phyloP scores from a whole-genome alignment of 805 yeast species.

The Nakazawaea wyomingensis region DNA sequence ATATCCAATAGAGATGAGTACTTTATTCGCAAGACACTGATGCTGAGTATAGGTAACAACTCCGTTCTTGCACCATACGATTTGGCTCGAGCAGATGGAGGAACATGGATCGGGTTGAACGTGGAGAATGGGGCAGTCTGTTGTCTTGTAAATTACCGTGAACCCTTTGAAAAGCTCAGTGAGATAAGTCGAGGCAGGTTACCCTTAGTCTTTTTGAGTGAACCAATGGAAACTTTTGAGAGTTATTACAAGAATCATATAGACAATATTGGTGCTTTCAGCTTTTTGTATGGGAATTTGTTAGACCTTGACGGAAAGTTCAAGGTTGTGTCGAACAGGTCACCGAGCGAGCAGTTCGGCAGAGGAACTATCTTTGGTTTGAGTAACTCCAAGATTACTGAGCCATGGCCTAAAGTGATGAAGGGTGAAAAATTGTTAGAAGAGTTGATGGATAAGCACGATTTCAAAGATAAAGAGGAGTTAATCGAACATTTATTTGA shows the following conservation, averaged over 20 bases:
- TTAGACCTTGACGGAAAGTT: slow-evolving; percentile 24
- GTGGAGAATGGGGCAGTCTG: slow-evolving; percentile 52
- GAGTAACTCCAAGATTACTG: slow-evolving; percentile 52
- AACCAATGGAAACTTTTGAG: slow-evolving; percentile 27
- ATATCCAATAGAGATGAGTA: slow-evolving; percentile 87
- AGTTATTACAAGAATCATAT: slow-evolving; percentile 38
- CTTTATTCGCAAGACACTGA: slow-evolving; percentile 55
- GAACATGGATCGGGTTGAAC: slow-evolving; percentile 88
- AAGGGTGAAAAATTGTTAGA: slow-evolving; percentile 60
- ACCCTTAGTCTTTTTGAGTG: slow-evolving; percentile 34
- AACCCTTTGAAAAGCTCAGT: slow-evolving; percentile 24
- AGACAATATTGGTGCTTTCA: slow-evolving; percentile 54
- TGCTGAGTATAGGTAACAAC: slow-evolving; percentile 16
- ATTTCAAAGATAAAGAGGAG: slow-evolving; percentile 25
- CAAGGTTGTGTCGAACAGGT: slow-evolving; percentile 45
- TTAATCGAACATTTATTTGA: slow-evolving; percentile 49
- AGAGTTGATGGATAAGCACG: slow-evolving; percentile 26
- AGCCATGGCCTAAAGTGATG: slow-evolving; percentile 73
- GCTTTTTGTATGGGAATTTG: slow-evolving; percentile 51
- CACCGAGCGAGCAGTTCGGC: slow-evolving; percentile 19
- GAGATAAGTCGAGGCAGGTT: slow-evolving; percentile 41
- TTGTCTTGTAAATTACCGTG: slow-evolving; percentile 72
- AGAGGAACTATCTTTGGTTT: slow-evolving; percentile 44
- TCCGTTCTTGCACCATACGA: slow-evolving; percentile 66
- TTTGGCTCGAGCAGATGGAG: slow-evolving; percentile 64